Evolutionary conservation across 192 early-diverging fungal genomes (phyloP).

Genomic region (Kickxella alabastrina): DNA sequence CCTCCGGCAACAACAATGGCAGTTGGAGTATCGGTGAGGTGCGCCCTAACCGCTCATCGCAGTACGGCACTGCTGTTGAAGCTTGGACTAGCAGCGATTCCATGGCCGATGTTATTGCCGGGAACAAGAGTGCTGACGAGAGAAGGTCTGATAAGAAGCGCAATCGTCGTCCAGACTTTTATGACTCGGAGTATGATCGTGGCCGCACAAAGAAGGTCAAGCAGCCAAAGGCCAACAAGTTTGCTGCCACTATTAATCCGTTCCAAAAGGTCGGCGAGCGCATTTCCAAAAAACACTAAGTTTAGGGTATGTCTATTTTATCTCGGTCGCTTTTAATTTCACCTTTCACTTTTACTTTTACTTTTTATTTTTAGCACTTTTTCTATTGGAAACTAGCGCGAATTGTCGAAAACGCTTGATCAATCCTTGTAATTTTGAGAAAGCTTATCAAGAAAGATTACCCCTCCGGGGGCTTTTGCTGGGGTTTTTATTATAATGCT

Average conservation of each 20-base stretch:
- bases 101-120: conserved; percentile 17
- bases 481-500: too few species aligned
- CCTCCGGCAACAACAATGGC: conserved; percentile 4
- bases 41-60: conserved; percentile 43
- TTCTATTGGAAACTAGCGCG: not conserved
- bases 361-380: not conserved
- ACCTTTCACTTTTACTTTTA: too few species aligned
- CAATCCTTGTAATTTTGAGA: too few species aligned
- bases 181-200: conserved; percentile 71
- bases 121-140: conserved; percentile 15
- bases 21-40: conserved; percentile 39
- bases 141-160: conserved; percentile 45
- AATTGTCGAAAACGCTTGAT: too few species aligned
- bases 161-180: conserved; percentile 56
- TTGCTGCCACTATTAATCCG: conserved; percentile 40
- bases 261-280: conserved; percentile 48
- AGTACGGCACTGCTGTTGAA: conserved; percentile 54
- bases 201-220: conserved; percentile 73
- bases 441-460: too few species aligned
- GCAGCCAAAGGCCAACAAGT: conserved; percentile 50
- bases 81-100: conserved; percentile 50
- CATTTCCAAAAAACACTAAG: conserved; percentile 18
- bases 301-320: too few species aligned
- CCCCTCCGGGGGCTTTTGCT: too few species aligned
- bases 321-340: too few species aligned